These are phyloP conservation scores for Claviceps sp. DNA, from an alignment of 2,329 filamentous ascomycete genomes.

Conservation along the genomic window DNA sequence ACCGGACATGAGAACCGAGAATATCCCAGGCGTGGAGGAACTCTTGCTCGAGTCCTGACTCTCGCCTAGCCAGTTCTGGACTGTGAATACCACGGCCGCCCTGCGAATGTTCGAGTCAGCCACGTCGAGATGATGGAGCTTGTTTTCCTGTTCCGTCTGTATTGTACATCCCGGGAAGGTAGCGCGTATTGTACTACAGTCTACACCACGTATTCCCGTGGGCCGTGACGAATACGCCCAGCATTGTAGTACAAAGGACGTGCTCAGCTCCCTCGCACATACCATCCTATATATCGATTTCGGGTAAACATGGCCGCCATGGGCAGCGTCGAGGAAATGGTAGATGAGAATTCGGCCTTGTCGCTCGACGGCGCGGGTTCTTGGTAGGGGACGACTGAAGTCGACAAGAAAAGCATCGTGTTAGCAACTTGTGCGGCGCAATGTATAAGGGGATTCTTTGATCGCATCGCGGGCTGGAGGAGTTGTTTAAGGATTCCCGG, in stretches of 20 bases:
- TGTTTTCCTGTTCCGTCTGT: too few species aligned
- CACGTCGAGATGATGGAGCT: too few species aligned
- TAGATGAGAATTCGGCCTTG: slow-evolving; percentile 58
- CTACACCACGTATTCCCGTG: too few species aligned
- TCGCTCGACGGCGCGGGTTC: slow-evolving; percentile 55
- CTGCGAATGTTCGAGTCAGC: slow-evolving; percentile 21
- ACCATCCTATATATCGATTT: slow-evolving; percentile 67
- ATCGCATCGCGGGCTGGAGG: not conserved
- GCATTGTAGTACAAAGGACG: too few species aligned
- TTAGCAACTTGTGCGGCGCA: not conserved
- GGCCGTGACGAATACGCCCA: too few species aligned
- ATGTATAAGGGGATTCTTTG: too few species aligned
- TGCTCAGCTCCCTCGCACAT: slow-evolving; percentile 12
- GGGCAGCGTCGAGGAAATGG: slow-evolving; percentile 63
- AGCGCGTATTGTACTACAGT: too few species aligned
- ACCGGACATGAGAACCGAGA: slow-evolving; percentile 71
- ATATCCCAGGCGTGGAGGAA: slow-evolving; percentile 51
- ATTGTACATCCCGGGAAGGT: too few species aligned
- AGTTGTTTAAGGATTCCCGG: not conserved
- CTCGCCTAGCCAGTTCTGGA: slow-evolving; percentile 69
- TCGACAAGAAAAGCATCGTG: not conserved
- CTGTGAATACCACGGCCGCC: slow-evolving; percentile 59
- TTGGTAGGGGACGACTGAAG: slow-evolving; percentile 77
- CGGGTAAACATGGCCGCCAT: slow-evolving; percentile 94
- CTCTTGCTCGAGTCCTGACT: slow-evolving; percentile 52